Base-by-base conservation (phyloP, 1,284 basidiomycete species). In the Vanrija humicola region DNA sequence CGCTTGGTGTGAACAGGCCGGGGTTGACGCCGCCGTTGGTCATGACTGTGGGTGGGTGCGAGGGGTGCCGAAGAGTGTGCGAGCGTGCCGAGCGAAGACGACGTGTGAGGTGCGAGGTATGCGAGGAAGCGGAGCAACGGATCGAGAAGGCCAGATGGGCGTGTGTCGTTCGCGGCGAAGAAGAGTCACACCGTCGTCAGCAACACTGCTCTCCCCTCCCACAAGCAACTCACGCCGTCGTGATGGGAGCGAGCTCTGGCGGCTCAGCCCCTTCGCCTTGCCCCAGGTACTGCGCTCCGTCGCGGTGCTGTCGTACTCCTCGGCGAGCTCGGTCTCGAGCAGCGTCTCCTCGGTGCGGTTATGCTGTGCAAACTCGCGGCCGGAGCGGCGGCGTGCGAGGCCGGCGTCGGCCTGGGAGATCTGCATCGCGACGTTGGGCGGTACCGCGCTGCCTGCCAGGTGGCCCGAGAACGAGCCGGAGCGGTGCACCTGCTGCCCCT, bases 201-300 rank as follows among this genome's bases (percentile, higher is more conserved):
- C 43, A 7, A 7, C 23, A 23, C 42, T 21, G 44, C 18, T 40
- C 14, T 23, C 8, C 12, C 12, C 2, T 15, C 14, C 5, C 34
- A 23, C 14, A 10, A 18, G n/a, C 18, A 8, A 66, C 71, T 62
- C 55, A 75, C 73, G 62, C 61, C 65, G 51, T 48, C 73, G 61
- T 23, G 65, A 68, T 12, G 71, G 71, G 9, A 75, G 57, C 25
- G 69, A 71, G 61, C 69, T 71, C 62, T 73, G 71, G 44, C 73
- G 62, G 39, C 57, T 61, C 7, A 75, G 55, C 1, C 70, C 70
- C 56, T 64, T 73, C 1, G 69, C 70, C 56, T 64, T 73, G 26
- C 63, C 66, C 70, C 65, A 70, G 19, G 48, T 66, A 4, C 58
- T 58, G 21, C 45, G 55, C 56, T 67, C 65, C 7, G 62, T 60